A percentile compares a stretch with the other conserved stretches of the same genome.
phyloP scores from a whole-genome alignment of 352 stramenopile genomes.

The Phytophthora macrochlamydospora region DNA sequence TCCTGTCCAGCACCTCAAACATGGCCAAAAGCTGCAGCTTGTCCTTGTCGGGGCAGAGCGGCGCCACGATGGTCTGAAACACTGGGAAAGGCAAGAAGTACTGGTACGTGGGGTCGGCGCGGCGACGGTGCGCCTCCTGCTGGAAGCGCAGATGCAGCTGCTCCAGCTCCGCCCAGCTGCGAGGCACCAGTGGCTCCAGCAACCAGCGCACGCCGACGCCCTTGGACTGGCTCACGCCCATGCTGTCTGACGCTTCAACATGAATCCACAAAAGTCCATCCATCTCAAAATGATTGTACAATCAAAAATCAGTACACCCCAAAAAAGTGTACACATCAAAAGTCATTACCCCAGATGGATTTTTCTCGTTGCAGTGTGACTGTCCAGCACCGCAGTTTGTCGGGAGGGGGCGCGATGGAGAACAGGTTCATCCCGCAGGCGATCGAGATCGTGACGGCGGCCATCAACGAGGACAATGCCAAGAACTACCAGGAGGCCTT shows the following conservation, averaged over 20 bases:
- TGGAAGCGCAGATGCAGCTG: constrained; percentile 64
- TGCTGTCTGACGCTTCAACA: constrained; percentile 27
- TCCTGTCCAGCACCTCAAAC: constrained; percentile 47
- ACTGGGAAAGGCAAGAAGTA: constrained; percentile 60
- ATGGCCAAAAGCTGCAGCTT: constrained; percentile 53
- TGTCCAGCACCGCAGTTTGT: not conserved
- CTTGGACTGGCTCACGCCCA: constrained; percentile 69
- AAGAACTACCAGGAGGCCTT: constrained; percentile 91
- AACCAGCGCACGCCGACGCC: constrained; percentile 34
- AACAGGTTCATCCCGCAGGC: constrained; percentile 92
- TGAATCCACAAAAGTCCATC: no score
- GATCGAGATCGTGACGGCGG: constrained; percentile 88
- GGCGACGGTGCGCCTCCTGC: constrained; percentile 53
- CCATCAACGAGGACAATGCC: constrained; percentile 89
- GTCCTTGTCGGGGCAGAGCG: constrained; percentile 32
- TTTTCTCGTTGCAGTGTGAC: constrained; percentile 6
- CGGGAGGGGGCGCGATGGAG: constrained; percentile 57
- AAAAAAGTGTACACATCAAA: not conserved
- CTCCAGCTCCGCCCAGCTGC: constrained; percentile 58
- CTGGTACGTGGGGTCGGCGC: constrained; percentile 36
- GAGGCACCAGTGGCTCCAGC: constrained; percentile 50
- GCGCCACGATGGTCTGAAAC: constrained; percentile 51
- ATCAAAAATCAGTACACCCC: not conserved
- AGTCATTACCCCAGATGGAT: constrained; percentile 11
- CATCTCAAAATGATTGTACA: no score